Evolutionary conservation across 1,284 basidiomycete species (phyloP), one percentile per base, ranked within the genome.

Genomic region (Entoloma clypeatum): DNA sequence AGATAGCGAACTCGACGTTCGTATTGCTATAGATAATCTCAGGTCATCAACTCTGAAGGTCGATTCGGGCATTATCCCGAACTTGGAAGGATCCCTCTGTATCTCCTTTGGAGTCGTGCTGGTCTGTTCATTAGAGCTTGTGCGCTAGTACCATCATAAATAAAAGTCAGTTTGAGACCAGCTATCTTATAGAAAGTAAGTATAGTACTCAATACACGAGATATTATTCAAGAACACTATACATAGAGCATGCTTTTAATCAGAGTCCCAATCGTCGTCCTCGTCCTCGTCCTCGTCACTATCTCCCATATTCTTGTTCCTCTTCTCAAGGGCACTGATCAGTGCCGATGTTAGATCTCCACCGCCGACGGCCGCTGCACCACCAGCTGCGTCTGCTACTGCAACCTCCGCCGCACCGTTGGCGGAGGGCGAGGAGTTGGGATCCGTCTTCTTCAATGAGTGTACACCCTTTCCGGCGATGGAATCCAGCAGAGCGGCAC

Each of bases 271-370:
- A 44, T 90, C 88, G 40, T 89, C 88, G 25, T 88, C 88, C 5
- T 89, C 88, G 8, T 93, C 92, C 28, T 96, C 92, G 2, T 92
- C 91, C 52, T 93, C 91, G 51, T 79, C 85, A 53, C 81, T 89
- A 51, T 92, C 91, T 4, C 89, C 92, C 60, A 97, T 72, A 57
- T 92, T 86, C 62, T 88, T 92, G 63, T 92, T 97, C 53, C 93
- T 71, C 57, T 86, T 80, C 51, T 73, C 47, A 39, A 79, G 53
- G 2, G 75, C 77, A 43, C 65, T 71, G n/a, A 74, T 75, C 31
- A 79, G 57, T 1, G 76, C 76, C 3, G 66, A 62, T 1, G 75
- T 76, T 45, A 78, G 48, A 57, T 78, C 74, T 4, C 65, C 68
- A 17, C 68, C 72, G 24, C 60, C 64, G n/a, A 58, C 57, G 13